Conservation (phyloP, 176 grass and related monocot genomes). For the Eleusine coracana region DNA sequence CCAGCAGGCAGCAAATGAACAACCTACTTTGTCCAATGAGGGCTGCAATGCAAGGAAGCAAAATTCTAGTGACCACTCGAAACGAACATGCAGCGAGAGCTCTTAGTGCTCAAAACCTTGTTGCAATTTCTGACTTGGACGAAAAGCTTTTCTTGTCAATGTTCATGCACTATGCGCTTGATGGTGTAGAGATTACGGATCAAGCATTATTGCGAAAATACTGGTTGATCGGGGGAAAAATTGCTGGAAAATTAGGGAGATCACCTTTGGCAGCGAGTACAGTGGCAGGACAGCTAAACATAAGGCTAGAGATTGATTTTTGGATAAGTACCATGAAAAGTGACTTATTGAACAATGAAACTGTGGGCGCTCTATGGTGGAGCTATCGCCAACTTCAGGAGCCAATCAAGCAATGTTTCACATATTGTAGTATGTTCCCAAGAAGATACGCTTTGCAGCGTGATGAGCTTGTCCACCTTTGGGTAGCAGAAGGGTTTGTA, state of each 20-base stretch:
- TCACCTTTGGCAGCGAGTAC: constrained; percentile 37
- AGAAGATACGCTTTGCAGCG: background rate
- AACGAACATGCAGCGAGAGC: background rate
- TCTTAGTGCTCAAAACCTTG: background rate
- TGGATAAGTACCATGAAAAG: background rate
- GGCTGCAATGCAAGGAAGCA: constrained; percentile 1
- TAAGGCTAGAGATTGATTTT: background rate
- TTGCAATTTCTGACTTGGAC: background rate
- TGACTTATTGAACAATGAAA: constrained; percentile 14
- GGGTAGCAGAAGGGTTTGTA: constrained; percentile 46
- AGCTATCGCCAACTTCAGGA: constrained; percentile 30
- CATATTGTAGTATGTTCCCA: constrained; percentile 28
- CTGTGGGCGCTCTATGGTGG: constrained; percentile 16
- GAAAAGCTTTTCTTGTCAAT: background rate
- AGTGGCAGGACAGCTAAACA: constrained; percentile 2
- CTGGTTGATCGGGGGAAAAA: background rate
- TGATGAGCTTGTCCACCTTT: constrained; percentile 16
- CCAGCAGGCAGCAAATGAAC: background rate
- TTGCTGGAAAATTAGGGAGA: constrained; percentile 7
- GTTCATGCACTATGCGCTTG: constrained; percentile 25
- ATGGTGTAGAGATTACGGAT: background rate
- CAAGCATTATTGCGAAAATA: background rate
- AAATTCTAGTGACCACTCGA: constrained; percentile 35
- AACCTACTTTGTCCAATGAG: background rate
- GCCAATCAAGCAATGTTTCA: constrained; percentile 20